A percentile compares a stretch with the other conserved stretches of the same genome.
phyloP scores from a whole-genome alignment of 345 rosid genomes.

The Theobroma cacao region DNA sequence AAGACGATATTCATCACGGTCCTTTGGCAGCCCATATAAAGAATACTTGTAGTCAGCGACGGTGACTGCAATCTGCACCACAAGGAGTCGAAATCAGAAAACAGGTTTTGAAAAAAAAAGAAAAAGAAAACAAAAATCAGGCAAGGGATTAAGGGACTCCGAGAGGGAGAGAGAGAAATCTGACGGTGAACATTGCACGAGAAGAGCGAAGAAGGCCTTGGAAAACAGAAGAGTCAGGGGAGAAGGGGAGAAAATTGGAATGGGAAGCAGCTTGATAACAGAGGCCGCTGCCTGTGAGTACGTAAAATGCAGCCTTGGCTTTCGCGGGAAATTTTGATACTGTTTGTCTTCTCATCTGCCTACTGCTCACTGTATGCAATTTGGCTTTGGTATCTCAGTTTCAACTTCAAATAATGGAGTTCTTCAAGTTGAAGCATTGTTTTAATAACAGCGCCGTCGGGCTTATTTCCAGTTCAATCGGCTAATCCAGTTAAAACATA shows the following conservation, averaged over 20 bases:
- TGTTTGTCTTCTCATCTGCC: not conserved
- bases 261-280: slow-evolving; percentile 28
- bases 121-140: not conserved
- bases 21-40: slow-evolving; percentile 34
- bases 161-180: slow-evolving; percentile 10
- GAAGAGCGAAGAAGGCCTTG: slow-evolving; percentile 55
- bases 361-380: too few relatives aligned
- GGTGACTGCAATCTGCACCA: slow-evolving; percentile 50
- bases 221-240: slow-evolving; percentile 22
- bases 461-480: too few relatives aligned
- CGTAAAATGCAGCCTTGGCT: slow-evolving; percentile 29
- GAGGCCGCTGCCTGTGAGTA: slow-evolving; percentile 43
- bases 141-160: not conserved
- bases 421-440: too few relatives aligned
- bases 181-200: slow-evolving; percentile 55
- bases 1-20: slow-evolving; percentile 50
- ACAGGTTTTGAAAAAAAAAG: not conserved
- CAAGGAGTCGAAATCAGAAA: not conserved
- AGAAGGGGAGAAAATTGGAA: slow-evolving; percentile 17
- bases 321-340: slow-evolving; percentile 35
- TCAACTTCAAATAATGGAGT: too few relatives aligned
- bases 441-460: too few relatives aligned
- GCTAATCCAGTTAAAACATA: too few relatives aligned
- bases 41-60: slow-evolving; percentile 69
- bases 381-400: too few relatives aligned